Conservation (phyloP, 805 yeast species). For the Kodamaea restingae region DNA sequence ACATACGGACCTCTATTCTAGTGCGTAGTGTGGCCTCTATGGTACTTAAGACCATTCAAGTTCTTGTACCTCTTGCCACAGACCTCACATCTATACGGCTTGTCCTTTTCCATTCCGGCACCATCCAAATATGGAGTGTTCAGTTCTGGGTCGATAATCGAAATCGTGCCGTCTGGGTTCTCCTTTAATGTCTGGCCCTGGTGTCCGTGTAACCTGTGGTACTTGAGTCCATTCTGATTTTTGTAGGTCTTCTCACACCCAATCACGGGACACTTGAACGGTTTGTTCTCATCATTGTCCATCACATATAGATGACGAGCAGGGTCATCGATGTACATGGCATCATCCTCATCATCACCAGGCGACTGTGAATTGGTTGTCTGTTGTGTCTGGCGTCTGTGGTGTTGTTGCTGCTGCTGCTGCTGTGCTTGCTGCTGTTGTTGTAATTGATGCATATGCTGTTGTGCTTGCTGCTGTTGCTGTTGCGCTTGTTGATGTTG, state of each 20-base stretch:
- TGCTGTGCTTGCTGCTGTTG: constrained; percentile 14
- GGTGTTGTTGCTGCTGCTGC: constrained; percentile 15
- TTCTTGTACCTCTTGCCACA: constrained; percentile 97
- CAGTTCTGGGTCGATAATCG: constrained; percentile 86
- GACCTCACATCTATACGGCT: constrained; percentile 96
- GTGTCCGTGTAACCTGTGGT: constrained; percentile 94
- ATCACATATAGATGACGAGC: constrained; percentile 90
- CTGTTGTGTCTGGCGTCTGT: constrained; percentile 11
- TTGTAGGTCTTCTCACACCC: constrained; percentile 98
- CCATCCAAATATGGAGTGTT: constrained; percentile 91
- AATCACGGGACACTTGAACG: constrained; percentile 95
- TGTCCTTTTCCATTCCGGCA: constrained; percentile 92
- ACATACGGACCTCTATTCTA: constrained; percentile 23
- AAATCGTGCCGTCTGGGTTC: constrained; percentile 89
- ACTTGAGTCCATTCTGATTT: constrained; percentile 95
- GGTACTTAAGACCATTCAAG: constrained; percentile 92
- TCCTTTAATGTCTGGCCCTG: constrained; percentile 89
- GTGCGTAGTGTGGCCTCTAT: constrained; percentile 97
- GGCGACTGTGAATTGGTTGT: constrained; percentile 14
- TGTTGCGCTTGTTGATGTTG: constrained; percentile 14
- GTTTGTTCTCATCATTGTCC: constrained; percentile 89
- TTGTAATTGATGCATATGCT: constrained; percentile 14
- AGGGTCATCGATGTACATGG: constrained; percentile 92
- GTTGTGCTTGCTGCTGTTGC: constrained; percentile 16
- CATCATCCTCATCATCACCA: constrained; percentile 54